A percentile compares a stretch with the other conserved stretches of the same genome.
Conservation (phyloP, 768 basidiomycete genomes). For the Mycena rebaudengoi region DNA sequence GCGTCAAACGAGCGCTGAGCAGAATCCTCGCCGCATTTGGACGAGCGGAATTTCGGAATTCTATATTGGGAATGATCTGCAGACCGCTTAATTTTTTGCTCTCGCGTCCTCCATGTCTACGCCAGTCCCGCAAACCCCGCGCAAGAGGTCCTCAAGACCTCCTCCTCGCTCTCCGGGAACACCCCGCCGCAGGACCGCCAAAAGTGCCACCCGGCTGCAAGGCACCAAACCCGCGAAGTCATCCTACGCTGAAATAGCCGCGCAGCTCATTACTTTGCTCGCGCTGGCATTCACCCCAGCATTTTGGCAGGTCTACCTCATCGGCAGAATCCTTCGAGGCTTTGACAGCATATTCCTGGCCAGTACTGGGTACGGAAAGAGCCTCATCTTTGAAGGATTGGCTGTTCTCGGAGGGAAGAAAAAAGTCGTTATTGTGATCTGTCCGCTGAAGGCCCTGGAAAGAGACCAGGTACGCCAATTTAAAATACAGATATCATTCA, state of each 20-base stretch:
- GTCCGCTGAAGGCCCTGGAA: constrained; percentile 39
- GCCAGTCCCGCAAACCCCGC: too few species aligned
- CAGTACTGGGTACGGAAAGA: constrained; percentile 40
- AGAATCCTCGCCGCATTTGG: too few species aligned
- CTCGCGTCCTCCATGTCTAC: too few species aligned
- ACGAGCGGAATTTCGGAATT: too few species aligned
- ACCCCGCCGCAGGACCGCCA: too few species aligned
- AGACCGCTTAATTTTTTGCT: too few species aligned
- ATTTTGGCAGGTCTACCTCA: constrained; percentile 16
- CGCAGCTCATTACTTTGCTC: background rate
- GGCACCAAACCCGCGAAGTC: background rate
- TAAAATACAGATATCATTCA: background rate
- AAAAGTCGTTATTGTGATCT: constrained; percentile 32
- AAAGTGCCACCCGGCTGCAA: too few species aligned
- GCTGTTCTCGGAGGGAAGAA: constrained; percentile 23
- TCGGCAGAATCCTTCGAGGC: constrained; percentile 22
- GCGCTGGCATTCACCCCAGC: constrained; percentile 20
- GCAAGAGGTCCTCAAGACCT: too few species aligned
- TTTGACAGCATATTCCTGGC: constrained; percentile 36
- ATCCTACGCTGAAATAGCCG: background rate
- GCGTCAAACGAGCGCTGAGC: too few species aligned
- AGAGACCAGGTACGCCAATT: constrained; percentile 32
- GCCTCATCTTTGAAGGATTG: constrained; percentile 35
- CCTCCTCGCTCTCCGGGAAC: too few species aligned
- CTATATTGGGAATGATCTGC: too few species aligned